A percentile compares a stretch with the other conserved stretches of the same genome.
These are phyloP conservation scores for Plicaturopsis crispa DNA, from an alignment of 768 basidiomycete species.

Conservation along the genomic window DNA sequence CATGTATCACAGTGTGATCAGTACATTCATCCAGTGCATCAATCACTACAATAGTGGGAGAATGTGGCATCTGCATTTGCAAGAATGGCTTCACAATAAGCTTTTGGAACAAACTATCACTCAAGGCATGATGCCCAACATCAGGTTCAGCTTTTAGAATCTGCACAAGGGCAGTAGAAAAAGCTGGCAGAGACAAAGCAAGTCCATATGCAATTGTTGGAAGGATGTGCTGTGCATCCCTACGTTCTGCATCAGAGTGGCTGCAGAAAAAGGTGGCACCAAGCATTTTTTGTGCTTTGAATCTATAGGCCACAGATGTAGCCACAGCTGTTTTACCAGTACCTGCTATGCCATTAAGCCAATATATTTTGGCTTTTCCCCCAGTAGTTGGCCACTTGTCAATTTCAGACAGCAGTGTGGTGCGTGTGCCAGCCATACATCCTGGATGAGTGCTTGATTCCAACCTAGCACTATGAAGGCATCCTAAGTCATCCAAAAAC, in stretches of 20 bases:
- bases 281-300: constrained; percentile 5
- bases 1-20: not conserved
- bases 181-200: not conserved
- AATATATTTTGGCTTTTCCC: constrained; percentile 12
- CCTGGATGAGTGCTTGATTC: too few species aligned
- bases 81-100: not conserved
- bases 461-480: too few species aligned
- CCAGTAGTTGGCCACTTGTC: not conserved
- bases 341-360: constrained; percentile 17
- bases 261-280: constrained; percentile 12
- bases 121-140: not conserved
- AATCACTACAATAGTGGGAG: not conserved
- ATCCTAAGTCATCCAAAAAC: too few species aligned
- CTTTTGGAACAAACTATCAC: not conserved
- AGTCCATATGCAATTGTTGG: not conserved
- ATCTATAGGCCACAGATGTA: constrained; percentile 6
- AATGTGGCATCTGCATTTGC: not conserved
- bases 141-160: not conserved
- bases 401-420: not conserved
- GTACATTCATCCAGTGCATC: not conserved
- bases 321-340: constrained; percentile 19
- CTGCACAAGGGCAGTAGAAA: not conserved
- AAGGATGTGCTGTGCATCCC: not conserved
- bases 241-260: constrained; percentile 1
- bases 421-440: not conserved